Conservation (phyloP, 2,329 filamentous ascomycete species). For the Cladosporium sphaerospermum region DNA sequence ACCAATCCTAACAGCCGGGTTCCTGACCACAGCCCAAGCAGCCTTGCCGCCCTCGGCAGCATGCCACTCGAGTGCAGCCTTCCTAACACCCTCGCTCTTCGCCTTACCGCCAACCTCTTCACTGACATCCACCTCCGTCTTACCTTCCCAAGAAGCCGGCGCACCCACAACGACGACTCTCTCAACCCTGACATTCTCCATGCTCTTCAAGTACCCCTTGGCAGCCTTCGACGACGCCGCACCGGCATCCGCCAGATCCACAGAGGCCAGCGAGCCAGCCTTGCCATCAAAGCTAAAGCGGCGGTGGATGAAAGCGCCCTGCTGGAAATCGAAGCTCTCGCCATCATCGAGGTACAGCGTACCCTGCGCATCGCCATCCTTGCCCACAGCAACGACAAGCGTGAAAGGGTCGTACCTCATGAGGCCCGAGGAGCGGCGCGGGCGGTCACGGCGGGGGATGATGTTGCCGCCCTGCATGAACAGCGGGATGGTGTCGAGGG, state of each 20-base stretch:
- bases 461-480: constrained; percentile 92
- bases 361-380: constrained; percentile 67
- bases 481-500: constrained; percentile 79
- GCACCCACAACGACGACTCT: constrained; percentile 79
- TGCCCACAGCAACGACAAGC: constrained; percentile 67
- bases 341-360: constrained; percentile 90
- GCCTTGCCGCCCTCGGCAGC: constrained; percentile 49
- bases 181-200: constrained; percentile 73
- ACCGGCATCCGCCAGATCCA: constrained; percentile 49
- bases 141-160: constrained; percentile 63
- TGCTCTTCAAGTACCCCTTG: constrained; percentile 69
- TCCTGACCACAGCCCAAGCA: constrained; percentile 57
- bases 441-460: constrained; percentile 80
- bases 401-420: constrained; percentile 97
- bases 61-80: constrained; percentile 56
- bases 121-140: constrained; percentile 57
- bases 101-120: constrained; percentile 49
- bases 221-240: constrained; percentile 55
- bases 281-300: constrained; percentile 60
- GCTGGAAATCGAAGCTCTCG: constrained; percentile 80
- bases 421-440: constrained; percentile 74
- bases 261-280: constrained; percentile 57
- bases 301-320: constrained; percentile 83
- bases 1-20: constrained; percentile 56
- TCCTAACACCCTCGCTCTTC: constrained; percentile 33